Percentiles rank a stretch among this genome's conserved stretches.
These are phyloP conservation scores for Barbarea vulgaris DNA, from an alignment of 345 rosid species.

Conservation along the genomic window DNA sequence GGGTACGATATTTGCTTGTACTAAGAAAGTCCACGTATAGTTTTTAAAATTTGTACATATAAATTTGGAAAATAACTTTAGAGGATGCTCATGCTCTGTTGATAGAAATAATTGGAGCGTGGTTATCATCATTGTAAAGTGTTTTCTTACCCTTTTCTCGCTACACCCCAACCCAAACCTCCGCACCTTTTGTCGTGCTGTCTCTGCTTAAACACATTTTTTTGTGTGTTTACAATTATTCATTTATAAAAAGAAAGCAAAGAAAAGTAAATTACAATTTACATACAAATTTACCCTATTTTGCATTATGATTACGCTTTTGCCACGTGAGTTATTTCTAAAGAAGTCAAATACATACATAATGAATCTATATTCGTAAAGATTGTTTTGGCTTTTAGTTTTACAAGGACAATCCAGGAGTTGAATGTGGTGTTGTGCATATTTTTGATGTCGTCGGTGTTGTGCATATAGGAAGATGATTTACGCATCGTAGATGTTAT, in stretches of 20 bases:
- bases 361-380: constrained; percentile 1
- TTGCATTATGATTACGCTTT: neutral
- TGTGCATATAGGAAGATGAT: neutral
- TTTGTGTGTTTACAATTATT: neutral
- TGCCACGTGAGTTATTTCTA: neutral
- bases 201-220: constrained; percentile 20
- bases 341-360: constrained; percentile 18
- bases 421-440: neutral
- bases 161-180: constrained; percentile 38
- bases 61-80: constrained; percentile 37
- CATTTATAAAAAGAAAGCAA: neutral
- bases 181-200: constrained; percentile 41
- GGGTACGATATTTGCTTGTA: constrained; percentile 9
- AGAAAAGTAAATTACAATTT: neutral
- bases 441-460: neutral
- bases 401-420: neutral
- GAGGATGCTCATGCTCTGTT: constrained; percentile 30
- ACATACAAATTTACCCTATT: neutral
- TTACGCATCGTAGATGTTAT: neutral
- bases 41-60: neutral
- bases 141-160: constrained; percentile 41
- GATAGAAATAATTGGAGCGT: constrained; percentile 43
- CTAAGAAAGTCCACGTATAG: constrained; percentile 25
- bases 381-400: neutral
- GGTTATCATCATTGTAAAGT: constrained; percentile 45